Evolutionary conservation across 495 filamentous ascomycete species (phyloP).

Genomic region (Podospora conica): DNA sequence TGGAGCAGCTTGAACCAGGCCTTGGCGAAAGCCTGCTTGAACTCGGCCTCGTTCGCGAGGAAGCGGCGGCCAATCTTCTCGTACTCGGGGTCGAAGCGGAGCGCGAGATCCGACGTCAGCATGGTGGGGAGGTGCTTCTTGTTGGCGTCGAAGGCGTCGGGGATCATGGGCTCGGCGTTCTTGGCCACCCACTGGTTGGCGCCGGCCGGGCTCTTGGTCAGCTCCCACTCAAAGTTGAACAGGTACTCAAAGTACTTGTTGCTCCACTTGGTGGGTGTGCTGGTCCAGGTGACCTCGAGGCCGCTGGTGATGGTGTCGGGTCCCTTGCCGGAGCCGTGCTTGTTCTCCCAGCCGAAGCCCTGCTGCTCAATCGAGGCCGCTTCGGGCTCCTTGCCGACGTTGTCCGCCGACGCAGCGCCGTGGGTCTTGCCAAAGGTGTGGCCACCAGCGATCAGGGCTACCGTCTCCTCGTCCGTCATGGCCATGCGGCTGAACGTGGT

Average conservation of each 20-base stretch:
- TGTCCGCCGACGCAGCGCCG: conserved; percentile 53
- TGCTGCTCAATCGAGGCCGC: conserved; percentile 55
- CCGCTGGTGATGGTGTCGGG: conserved; percentile 64
- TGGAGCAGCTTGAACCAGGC: conserved; percentile 77
- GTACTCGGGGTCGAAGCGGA: conserved; percentile 61
- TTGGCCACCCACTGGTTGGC: conserved; percentile 70
- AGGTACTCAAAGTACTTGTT: conserved; percentile 64
- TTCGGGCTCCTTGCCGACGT: conserved; percentile 59
- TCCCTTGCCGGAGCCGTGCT: conserved; percentile 53
- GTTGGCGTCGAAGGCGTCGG: conserved; percentile 57
- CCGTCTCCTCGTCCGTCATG: conserved; percentile 74
- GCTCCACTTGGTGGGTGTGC: conserved; percentile 62
- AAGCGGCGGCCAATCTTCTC: conserved; percentile 66
- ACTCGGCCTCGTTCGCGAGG: conserved; percentile 57
- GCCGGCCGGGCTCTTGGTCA: conserved; percentile 64
- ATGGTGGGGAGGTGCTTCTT: conserved; percentile 62
- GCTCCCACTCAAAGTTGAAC: conserved; percentile 71
- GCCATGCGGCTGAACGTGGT: conserved; percentile 67
- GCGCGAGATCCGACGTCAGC: conserved; percentile 65
- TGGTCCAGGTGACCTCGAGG: conserved; percentile 69
- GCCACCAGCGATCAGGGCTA: conserved; percentile 67
- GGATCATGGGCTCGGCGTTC: conserved; percentile 55
- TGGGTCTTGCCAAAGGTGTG: conserved; percentile 73
- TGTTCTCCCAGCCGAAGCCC: conserved; percentile 62
- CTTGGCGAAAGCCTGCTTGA: conserved; percentile 57